Base-by-base conservation (phyloP, 768 basidiomycete species). In the Symmetrospora coprosmae region DNA sequence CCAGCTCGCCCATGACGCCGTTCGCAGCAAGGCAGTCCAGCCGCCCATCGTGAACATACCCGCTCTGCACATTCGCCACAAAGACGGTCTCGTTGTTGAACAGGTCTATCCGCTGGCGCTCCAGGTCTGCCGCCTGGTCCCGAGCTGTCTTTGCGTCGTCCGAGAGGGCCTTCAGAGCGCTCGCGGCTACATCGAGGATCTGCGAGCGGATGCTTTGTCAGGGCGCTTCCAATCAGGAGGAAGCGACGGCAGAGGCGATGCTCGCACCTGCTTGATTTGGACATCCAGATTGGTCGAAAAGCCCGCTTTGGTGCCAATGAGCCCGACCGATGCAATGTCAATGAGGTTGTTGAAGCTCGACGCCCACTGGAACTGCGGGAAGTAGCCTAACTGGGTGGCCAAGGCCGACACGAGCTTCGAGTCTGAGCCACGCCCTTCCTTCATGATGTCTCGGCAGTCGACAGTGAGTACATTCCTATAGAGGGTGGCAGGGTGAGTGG, bases 251-350 rank as follows among this genome's bases (percentile, higher is more conserved):
- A 30, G 48, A 27, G 19, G 39, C 9, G 4, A 21, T n/a, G 28
- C 23, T 50, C 59, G 25, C 8, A 62, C 65, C 34, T 86, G 79
- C 66, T 85, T 84, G 41, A 96, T 74, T 71, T 96, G 88, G 40
- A 87, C 85, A 17, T 81, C 75, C 14, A 90, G 75, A 2, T 88
- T 82, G 37, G 78, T 82, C 48, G 82, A 83, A 65, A 96, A 75
- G 17, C 94, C 90, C 23, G 86, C 91, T 75, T 96, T 96, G 69
- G 94, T 88, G 2, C 94, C 94, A 66, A 94, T 94, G n/a, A 97
- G 69, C 1, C 91, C 91, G 40, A 90, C 80, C 61, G 83, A 84
- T 1, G 87, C 89, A n/a, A 97, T 77, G 70, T 97, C 92, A 63
- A 96, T 80, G 59, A 97, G 73, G 64, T 80, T 84, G 67, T 66